Evolutionary conservation across 768 basidiomycete genomes (phyloP), one percentile per base, ranked within the genome.

Genomic region (Mycena alexandri): DNA sequence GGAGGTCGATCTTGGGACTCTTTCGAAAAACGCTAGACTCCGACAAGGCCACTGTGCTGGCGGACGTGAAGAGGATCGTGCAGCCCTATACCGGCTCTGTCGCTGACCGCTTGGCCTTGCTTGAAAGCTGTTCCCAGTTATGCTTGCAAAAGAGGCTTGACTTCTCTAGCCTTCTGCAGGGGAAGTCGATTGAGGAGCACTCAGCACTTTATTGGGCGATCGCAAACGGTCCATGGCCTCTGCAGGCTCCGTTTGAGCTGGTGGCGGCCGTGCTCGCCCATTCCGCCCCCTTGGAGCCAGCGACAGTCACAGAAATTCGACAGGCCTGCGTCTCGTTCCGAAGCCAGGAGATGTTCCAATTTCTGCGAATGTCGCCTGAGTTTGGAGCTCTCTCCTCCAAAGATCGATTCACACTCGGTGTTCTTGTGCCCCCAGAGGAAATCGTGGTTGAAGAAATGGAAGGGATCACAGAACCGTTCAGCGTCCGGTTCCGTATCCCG

Each of bases 401-500:
- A 13, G 65, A 66, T 25, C 65, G 58, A 2, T 55, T 66, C 22
- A 34, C 59, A 1, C 22, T 66, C 13, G 58, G 58, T 12, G 22
- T n/a, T 1, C 33, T 44, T 7, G 65, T 66, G 33, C 58, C 58
- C 25, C 65, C 65, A 8, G 65, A 60, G 22, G 52, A 54, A 29
- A 54, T 66, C n/a, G 34, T 51, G 33, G 22, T 66, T 1, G 43
- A 60, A 41, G 17, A 22, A 14, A 52, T 60, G 65, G 44, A 33
- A 14, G 65, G 64, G 9, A 34, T 29, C 43, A n/a, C 34, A 11
- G 33, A 66, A 34, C 58, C 58, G 1, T 66, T 66, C 22, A 54
- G 51, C 44, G 65, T 66, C 51, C 54, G 42, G 52, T 60, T 66
- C 58, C 60, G 9, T 58, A 66, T 66, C 19, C 64, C 65, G 2